A percentile compares a stretch with the other conserved stretches of the same genome.
Evolutionary conservation across 2,329 filamentous ascomycete species (phyloP).

Genomic region (Colletotrichum godetiae): DNA sequence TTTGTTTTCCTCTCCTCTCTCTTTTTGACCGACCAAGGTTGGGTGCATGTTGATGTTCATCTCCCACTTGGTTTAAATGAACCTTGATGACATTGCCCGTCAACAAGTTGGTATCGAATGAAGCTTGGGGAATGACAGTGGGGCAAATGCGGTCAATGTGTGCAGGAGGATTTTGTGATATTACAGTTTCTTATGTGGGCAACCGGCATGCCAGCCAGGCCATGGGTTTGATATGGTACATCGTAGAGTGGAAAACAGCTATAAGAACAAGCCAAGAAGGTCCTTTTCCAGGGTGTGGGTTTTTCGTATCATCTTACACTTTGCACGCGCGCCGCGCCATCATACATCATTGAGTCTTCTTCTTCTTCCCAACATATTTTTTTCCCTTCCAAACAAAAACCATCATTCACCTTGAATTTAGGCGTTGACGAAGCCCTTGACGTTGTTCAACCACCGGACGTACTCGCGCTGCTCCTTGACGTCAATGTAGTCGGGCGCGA

Average conservation of each 20-base stretch:
- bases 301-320: slow-evolving; percentile 34
- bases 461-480: slow-evolving; percentile 99
- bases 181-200: slow-evolving; percentile 29
- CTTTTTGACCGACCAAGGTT: no score
- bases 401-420: slow-evolving; percentile 48
- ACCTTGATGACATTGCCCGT: no score
- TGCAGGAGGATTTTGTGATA: slow-evolving; percentile 16
- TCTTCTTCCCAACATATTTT: slow-evolving; percentile 7
- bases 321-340: slow-evolving; percentile 15
- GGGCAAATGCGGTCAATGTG: no score
- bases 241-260: slow-evolving; percentile 36
- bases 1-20: no score
- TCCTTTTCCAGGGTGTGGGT: neutral
- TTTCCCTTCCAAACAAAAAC: neutral
- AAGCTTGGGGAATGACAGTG: no score
- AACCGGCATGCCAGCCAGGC: slow-evolving; percentile 23
- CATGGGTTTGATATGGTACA: slow-evolving; percentile 37
- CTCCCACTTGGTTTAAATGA: no score
- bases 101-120: no score
- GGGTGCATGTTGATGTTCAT: no score
- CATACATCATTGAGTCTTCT: slow-evolving; percentile 31
- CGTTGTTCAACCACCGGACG: slow-evolving; percentile 85
- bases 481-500: slow-evolving; percentile 96
- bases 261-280: slow-evolving; percentile 34
- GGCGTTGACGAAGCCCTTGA: slow-evolving; percentile 87